phyloP scores from a whole-genome alignment of 2,329 filamentous ascomycete genomes.

The Aspergillus sp. region DNA sequence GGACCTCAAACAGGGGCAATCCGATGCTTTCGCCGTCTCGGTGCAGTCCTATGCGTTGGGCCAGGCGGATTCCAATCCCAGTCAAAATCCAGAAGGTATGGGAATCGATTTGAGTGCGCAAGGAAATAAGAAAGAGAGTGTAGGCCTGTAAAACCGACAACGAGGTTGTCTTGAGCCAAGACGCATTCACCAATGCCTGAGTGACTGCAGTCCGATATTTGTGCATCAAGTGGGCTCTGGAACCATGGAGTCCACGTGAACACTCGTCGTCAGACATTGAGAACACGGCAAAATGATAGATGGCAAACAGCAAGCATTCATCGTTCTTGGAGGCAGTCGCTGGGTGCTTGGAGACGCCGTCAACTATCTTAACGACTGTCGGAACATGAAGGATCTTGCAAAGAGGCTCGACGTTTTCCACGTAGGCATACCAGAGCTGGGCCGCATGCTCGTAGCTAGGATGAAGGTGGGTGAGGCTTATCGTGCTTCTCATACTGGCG shows the following conservation, averaged over 20 bases:
- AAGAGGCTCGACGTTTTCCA: conserved; percentile 73
- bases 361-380: conserved; percentile 64
- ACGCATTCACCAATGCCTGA: conserved; percentile 21
- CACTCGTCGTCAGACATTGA: conserved; percentile 20
- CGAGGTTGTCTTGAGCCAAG: conserved; percentile 20
- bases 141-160: conserved; percentile 21
- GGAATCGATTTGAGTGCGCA: conserved; percentile 44
- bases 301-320: conserved; percentile 39
- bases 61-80: conserved; percentile 48
- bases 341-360: conserved; percentile 56
- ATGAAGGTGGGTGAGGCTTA: conserved; percentile 23
- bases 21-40: conserved; percentile 49
- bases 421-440: conserved; percentile 71
- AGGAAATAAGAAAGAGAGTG: conserved; percentile 22
- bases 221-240: conserved; percentile 1
- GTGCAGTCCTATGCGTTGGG: conserved; percentile 51
- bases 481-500: too few species aligned
- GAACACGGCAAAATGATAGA: conserved; percentile 25
- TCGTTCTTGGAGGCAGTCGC: conserved; percentile 29
- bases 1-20: conserved; percentile 50
- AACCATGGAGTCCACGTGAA: conserved; percentile 1
- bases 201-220: conserved; percentile 12
- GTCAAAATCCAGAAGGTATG: conserved; percentile 55
- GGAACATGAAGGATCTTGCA: conserved; percentile 73
- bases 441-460: conserved; percentile 51